Evolutionary conservation across 257 asterid species (phyloP), one percentile per base, ranked within the genome.

Genomic region (Lycium ferocissimum): DNA sequence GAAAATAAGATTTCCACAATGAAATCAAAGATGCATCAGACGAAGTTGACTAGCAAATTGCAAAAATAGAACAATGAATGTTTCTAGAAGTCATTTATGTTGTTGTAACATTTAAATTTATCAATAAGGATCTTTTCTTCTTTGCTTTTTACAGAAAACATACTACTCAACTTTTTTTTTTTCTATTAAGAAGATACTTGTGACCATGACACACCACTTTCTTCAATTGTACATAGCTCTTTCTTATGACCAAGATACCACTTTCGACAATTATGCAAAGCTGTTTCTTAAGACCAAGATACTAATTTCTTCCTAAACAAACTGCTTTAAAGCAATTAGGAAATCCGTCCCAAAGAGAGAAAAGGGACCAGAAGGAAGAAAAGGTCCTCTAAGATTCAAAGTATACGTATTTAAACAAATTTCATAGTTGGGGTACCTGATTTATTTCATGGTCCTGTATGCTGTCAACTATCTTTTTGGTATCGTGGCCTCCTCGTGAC

Each of bases 401-500:
- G 79, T 47, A 85, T 53, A 82, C 9, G 18, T 81, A 59, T 49
- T 71, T 49, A 51, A 63, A 83, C 80, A 83, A 81, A 85, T 63
- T 84, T 22, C 83, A 85, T 49, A 83, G 90, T 61, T 89, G 80
- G 35, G 49, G 75, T 65, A 87, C 99, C 98, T 96, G 99, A 89
- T 96, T 96, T 82, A 95, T 95, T 88, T 97, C 98, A 72, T 98
- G 97, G 89, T 96, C 98, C 90, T 96, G 99, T 88, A 96, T 95
- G 87, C 95, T 95, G 90, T 96, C 98, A 82, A 96, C 98, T 79
- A 96, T 96, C 91, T 96, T 96, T 80, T 14, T 88, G 87, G 98
- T 96, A 88, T 96, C 97, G 78, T 95, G 98, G 88, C 99, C 99
- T 80, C 99, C 99, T 89, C 99, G 95, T 86, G 99, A 96, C 43